Percentiles rank a stretch among this genome's conserved stretches.
Conservation (phyloP, 768 basidiomycete species). For the Termitomyces sp. region DNA sequence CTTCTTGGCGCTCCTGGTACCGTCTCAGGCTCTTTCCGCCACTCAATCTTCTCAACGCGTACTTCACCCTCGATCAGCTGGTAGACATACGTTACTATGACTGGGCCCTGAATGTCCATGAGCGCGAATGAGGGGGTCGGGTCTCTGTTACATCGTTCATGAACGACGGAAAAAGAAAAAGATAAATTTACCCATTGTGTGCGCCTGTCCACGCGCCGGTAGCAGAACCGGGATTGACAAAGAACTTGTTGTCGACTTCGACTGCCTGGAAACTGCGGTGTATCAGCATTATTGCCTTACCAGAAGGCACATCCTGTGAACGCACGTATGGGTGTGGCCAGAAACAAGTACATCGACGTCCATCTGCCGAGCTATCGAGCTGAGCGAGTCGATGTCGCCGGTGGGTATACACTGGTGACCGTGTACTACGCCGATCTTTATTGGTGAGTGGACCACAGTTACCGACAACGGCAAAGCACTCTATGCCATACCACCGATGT, state of each 20-base stretch:
- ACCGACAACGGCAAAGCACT: conserved; percentile 76
- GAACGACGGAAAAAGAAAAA: background rate
- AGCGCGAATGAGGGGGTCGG: conserved; percentile 92
- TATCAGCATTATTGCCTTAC: background rate
- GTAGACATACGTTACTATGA: conserved; percentile 96
- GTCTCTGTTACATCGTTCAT: conserved; percentile 44
- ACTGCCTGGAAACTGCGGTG: conserved; percentile 83
- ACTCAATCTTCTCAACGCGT: conserved; percentile 88
- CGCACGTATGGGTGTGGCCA: conserved; percentile 92
- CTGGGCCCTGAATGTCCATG: conserved; percentile 96
- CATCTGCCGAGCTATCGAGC: conserved; percentile 87
- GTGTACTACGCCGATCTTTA: conserved; percentile 89
- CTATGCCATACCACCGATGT: conserved; percentile 23
- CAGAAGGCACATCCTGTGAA: background rate
- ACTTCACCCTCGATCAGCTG: conserved; percentile 93
- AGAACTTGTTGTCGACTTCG: conserved; percentile 88
- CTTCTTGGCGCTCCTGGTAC: conserved; percentile 33
- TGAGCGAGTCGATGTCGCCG: conserved; percentile 88
- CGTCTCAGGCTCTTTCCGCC: conserved; percentile 53
- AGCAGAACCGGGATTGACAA: conserved; percentile 92
- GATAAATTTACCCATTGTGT: conserved; percentile 45
- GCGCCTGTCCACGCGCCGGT: conserved; percentile 91
- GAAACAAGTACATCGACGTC: conserved; percentile 94
- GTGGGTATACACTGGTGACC: conserved; percentile 92
- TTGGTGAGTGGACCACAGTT: conserved; percentile 75